These are phyloP conservation scores for Colletotrichum nymphaeae DNA, from an alignment of 2,329 filamentous ascomycete species.

Conservation along the genomic window DNA sequence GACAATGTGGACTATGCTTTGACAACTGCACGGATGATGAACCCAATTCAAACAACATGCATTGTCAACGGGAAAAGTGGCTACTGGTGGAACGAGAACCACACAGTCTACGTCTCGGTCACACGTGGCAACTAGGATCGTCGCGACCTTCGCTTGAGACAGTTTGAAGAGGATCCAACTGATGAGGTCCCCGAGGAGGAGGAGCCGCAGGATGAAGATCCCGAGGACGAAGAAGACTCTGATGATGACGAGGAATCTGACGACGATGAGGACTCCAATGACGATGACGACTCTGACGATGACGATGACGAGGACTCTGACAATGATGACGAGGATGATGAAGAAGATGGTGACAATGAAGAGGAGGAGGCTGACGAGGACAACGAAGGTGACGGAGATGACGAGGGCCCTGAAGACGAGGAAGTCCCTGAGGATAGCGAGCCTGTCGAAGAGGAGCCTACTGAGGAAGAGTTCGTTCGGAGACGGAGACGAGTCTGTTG, in stretches of 20 bases:
- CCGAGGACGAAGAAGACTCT: background rate
- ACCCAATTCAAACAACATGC: conserved; percentile 21
- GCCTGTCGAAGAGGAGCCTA: no score
- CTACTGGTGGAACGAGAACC: conserved; percentile 9
- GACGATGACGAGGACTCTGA: no score
- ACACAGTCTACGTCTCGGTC: background rate
- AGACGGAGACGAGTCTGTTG: background rate
- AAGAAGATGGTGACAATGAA: no score
- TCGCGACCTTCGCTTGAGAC: background rate
- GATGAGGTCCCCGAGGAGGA: background rate
- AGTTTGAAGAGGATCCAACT: background rate
- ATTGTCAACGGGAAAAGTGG: conserved; percentile 21
- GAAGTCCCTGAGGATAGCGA: background rate
- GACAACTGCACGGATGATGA: conserved; percentile 26
- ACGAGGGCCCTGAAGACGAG: background rate
- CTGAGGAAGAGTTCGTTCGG: no score
- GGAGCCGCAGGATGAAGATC: background rate
- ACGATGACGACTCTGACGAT: no score
- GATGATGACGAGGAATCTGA: background rate
- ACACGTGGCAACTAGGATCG: background rate
- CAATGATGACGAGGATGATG: no score
- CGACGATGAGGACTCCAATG: background rate
- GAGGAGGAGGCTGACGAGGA: no score
- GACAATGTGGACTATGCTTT: background rate
- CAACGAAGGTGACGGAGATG: background rate